Percentiles rank a stretch among this genome's conserved stretches.
Evolutionary conservation across 2,329 filamentous ascomycete species (phyloP).

Genomic region (Alternaria consortialis): DNA sequence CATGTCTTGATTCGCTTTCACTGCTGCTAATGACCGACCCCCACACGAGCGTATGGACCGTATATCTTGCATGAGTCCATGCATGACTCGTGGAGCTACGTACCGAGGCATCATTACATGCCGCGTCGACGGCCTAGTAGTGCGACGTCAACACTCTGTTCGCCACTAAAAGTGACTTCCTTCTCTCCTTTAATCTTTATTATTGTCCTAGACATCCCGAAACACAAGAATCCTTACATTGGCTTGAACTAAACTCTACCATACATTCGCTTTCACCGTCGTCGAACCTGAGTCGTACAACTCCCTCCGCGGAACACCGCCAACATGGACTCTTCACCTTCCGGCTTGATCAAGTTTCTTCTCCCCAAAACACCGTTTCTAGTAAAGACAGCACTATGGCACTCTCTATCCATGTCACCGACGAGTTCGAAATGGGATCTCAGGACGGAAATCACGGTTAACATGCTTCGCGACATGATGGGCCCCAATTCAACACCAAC

Average conservation of each 20-base stretch:
- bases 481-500: slow-evolving; percentile 35
- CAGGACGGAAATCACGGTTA: slow-evolving; percentile 75
- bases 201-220: background rate
- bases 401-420: slow-evolving; percentile 73
- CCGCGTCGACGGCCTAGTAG: slow-evolving; percentile 6
- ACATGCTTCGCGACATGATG: slow-evolving; percentile 67
- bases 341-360: slow-evolving; percentile 45
- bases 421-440: slow-evolving; percentile 81
- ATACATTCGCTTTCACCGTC: background rate
- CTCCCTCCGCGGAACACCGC: slow-evolving; percentile 1
- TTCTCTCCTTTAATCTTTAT: background rate
- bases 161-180: slow-evolving; percentile 6
- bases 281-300: background rate
- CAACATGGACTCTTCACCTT: slow-evolving; percentile 48
- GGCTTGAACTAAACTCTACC: no score
- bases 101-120: slow-evolving; percentile 21
- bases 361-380: slow-evolving; percentile 65
- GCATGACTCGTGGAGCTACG: slow-evolving; percentile 13
- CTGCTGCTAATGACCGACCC: background rate
- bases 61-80: slow-evolving; percentile 9
- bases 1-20: background rate
- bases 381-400: slow-evolving; percentile 68
- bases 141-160: slow-evolving; percentile 27
- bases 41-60: slow-evolving; percentile 10
- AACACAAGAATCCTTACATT: background rate